Conservation (phyloP, 257 asterid genomes). For the Plantago ovata region DNA sequence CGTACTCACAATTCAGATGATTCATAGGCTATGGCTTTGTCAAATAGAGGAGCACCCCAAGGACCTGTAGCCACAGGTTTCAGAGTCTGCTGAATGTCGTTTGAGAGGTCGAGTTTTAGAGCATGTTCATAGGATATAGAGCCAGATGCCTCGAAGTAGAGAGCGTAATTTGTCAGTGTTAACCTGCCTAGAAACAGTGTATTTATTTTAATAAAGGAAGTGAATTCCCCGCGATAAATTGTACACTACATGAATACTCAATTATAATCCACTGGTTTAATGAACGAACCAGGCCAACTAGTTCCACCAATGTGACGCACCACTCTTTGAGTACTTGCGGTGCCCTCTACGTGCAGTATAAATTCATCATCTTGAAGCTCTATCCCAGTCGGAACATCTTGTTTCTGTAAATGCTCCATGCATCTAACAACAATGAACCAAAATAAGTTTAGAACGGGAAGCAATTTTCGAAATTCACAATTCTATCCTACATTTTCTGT, state of each 20-base stretch:
- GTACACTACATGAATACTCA: neutral
- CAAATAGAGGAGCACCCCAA: constrained; percentile 95
- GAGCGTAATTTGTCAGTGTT: constrained; percentile 80
- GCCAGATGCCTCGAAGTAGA: constrained; percentile 86
- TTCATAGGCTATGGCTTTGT: constrained; percentile 73
- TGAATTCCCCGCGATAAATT: neutral
- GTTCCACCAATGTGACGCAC: constrained; percentile 95
- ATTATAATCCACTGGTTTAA: neutral
- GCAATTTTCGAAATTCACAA: neutral
- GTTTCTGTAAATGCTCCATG: constrained; percentile 65
- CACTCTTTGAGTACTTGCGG: constrained; percentile 71
- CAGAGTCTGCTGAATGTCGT: constrained; percentile 43
- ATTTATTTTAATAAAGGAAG: constrained; percentile 5
- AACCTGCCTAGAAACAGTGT: constrained; percentile 61
- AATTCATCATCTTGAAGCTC: constrained; percentile 68
- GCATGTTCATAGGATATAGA: constrained; percentile 69
- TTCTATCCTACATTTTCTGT: neutral
- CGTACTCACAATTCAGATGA: constrained; percentile 71
- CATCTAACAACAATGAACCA: constrained; percentile 38
- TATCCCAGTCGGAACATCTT: constrained; percentile 54
- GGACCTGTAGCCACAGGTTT: constrained; percentile 83
- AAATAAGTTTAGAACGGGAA: neutral
- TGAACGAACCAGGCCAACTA: constrained; percentile 81
- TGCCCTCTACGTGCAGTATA: constrained; percentile 87
- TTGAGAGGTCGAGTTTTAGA: constrained; percentile 66